Evolutionary conservation across 495 filamentous ascomycete genomes (phyloP).

Genomic region (Aspergillus coremiiformis): DNA sequence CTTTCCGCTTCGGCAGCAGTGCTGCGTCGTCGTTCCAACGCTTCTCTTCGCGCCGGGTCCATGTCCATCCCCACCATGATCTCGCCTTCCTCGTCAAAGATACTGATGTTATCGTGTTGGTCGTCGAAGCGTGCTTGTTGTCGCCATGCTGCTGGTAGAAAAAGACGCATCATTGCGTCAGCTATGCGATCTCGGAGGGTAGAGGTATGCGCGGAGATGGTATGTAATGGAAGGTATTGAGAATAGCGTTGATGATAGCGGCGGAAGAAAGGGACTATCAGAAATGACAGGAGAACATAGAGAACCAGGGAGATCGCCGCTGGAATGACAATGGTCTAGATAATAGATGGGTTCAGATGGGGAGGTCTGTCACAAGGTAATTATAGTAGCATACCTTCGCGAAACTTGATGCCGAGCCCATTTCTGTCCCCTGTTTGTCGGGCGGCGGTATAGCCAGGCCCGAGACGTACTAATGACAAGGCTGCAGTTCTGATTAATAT

Average conservation of each 20-base stretch:
- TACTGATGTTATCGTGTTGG: constrained; percentile 55
- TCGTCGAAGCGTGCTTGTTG: constrained; percentile 36
- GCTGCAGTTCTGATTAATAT: not conserved
- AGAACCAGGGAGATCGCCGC: constrained; percentile 68
- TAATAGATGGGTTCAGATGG: constrained; percentile 10
- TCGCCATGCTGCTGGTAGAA: constrained; percentile 52
- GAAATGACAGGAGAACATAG: constrained; percentile 63
- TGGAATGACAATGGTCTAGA: constrained; percentile 69
- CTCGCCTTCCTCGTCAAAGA: constrained; percentile 62
- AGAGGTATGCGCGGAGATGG: constrained; percentile 53
- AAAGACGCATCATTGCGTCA: constrained; percentile 44
- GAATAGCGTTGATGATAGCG: constrained; percentile 66
- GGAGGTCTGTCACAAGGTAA: not conserved
- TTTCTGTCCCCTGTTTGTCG: constrained; percentile 7
- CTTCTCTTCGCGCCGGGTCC: constrained; percentile 42
- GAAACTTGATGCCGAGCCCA: constrained; percentile 27
- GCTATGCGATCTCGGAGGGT: constrained; percentile 57
- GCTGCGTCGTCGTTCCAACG: constrained; percentile 40
- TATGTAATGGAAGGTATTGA: constrained; percentile 60
- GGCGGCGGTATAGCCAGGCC: not conserved
- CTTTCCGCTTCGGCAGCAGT: constrained; percentile 35
- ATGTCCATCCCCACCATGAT: constrained; percentile 54
- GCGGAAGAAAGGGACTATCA: constrained; percentile 68
- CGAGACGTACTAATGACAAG: too few relatives aligned
- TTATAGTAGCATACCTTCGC: constrained; percentile 24